Base-by-base conservation (phyloP, 768 basidiomycete species). In the Tulasnella sp. region DNA sequence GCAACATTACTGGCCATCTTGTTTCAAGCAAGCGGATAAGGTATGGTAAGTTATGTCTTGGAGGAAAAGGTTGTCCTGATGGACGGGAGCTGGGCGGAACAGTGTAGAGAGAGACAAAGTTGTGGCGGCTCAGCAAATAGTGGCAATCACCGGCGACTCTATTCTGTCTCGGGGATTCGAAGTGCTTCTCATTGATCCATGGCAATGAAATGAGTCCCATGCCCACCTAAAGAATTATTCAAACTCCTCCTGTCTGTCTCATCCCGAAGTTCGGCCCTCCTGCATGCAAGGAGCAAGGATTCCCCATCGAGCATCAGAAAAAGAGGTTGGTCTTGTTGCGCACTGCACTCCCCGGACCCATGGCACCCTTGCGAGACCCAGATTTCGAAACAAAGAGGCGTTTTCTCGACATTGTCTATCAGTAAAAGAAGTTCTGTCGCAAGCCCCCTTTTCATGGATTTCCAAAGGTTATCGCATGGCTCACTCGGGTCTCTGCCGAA, bases 141-240 rank as follows among this genome's bases (percentile, higher is more conserved):
- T 36, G 3, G 62, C 62, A 68, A 68, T 36, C 27, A 68, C 62
- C 62, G 62, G 62, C 62, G 62, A 68, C 62, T 68, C 62, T 68
- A 68, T 68, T 68, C 62, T 68, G 62, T 68, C 62, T 68, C 62
- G 62, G 62, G 62, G 62, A 68, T 68, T 68, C 62, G 52, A 52
- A 52, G 9, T 68, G 16, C 62, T 68, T 68, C 62, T 27, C 62
- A 36, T 18, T 68, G 16, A 31, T 68, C 62, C 27, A 3, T 36
- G 14, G 62, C 62, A 6, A 24, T 36, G 62, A 27, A 68, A 14
- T 14, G 62, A 31, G 62, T 68, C 31, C 31, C 27, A 36, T 68
- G 62, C 34, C 31, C 4, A 68, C 12, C 14, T 34, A 12, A 68
- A 34, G 27, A 14, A 36, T 24, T 44, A 68, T 68, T 27, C 62